Base-by-base conservation (phyloP, 1,284 basidiomycete species). In the Pseudomicrostroma phylloplanum region DNA sequence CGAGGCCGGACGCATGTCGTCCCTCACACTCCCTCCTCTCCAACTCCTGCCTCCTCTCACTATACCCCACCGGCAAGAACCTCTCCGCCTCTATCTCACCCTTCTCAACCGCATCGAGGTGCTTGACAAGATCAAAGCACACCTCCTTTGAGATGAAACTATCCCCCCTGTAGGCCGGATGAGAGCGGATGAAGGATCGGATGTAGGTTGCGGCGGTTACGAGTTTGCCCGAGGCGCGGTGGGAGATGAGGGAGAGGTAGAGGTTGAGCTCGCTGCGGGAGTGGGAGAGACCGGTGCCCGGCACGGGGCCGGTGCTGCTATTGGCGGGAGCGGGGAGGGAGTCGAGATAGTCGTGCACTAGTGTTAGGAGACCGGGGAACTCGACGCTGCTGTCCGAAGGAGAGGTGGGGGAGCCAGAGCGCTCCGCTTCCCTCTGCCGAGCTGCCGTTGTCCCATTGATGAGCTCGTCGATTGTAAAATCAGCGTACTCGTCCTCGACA, bases 161-260 rank as follows among this genome's bases (percentile, higher is more conserved):
- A 81, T 98, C 92, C 58, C 86, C 84, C 80, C 90, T 89, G 83
- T 99, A 99, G 21, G 83, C 85, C 2, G 92, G 90, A 80, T 99
- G 96, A 1, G 86, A 84, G 21, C 87, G 86, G 55, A 99, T 89
- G 80, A 96, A 98, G 55, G 89, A 84, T 30, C 96, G 86, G 62
- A 96, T 92, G 91, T 91, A 99, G 8, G 87, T 87, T 1, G 96
- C 96, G 0, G 91, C 86, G 0, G 96, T 98, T 74, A 87, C 80
- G n/a, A 97, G 83, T 17, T 90, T 91, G 88, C 93, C 93, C 74
- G 88, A 86, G 4, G 93, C 88, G 53, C 94, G 83, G 58, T 84
- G 82, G 67, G 65, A 67, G 19, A 79, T 66, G 6, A 79, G 57
- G 40, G 71, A 68, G n/a, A 79, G 63, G 51, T 79, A 79, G 9